Evolutionary conservation across 306 rosid genomes (phyloP).

Genomic region (apple (Malus domestica)): ASM211411v1 NC_041795.1:29050001-29050500

Average conservation of each 20-base stretch:
- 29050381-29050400: neutral
- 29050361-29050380: neutral
- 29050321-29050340: neutral
- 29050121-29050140: neutral
- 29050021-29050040: no score
- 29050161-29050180: neutral
- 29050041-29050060: no score
- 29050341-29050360: neutral
- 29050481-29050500: no score
- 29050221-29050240: neutral
- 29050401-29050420: no score
- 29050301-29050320: conserved; percentile 15
- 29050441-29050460: no score
- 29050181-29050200: neutral
- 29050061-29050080: no score
- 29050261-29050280: conserved; percentile 5
- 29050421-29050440: no score
- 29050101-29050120: neutral
- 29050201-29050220: neutral
- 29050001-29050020: no score
- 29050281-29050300: conserved; percentile 25
- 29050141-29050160: neutral
- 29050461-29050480: no score
- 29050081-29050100: neutral
- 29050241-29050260: neutral